Base-by-base conservation (phyloP, 148 eudicot genomes). In the Vaccinium corymbosum region DNA sequence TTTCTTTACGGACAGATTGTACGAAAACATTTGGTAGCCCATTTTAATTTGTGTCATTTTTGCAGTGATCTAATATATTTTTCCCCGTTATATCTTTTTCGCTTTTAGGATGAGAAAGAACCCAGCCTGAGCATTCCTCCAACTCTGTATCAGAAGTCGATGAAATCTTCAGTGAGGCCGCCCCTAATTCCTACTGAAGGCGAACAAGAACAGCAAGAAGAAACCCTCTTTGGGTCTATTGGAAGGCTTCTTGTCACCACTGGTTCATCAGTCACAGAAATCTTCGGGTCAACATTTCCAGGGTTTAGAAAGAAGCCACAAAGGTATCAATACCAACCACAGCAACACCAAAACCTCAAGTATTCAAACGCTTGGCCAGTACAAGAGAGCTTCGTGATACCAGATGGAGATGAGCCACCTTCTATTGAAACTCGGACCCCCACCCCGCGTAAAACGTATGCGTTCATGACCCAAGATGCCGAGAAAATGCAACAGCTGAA, bases 381-480 rank as follows among this genome's bases (percentile, higher is more conserved):
- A 61, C 99, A 90, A 80, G 99, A 97, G 81, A 97, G 98, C 82
- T 92, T 88, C 74, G 95, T 93, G 66, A 89, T 97, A 82, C 99
- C 92, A 29, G 91, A 93, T 70, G 97, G 88, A 87, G 99, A 97
- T 13, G 94, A 91, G 72, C 98, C 98, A 19, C 98, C 98, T 57
- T 82, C 92, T 20, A 90, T 97, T 17, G 99, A 97, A 78, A 86
- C 98, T 9, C 87, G 95, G 77, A 86, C 93, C 27, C 95, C 97
- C 10, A 93, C 98, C 78, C 98, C 99, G 0, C 87, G 90, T 77
- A 97, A 97, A 86, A 94, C 95, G 7, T 97, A 97, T 35, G 89
- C 98, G 3, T 96, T 97, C 91, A 93, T 97, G 99, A 88, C 98
- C 48, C 90, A 93, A 64, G 98, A 97, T 82, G 90, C 92, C 2